A percentile compares a stretch with the other conserved stretches of the same genome.
Conservation (phyloP, 164 flowering plant species). For the Umbellularia californica region DNA sequence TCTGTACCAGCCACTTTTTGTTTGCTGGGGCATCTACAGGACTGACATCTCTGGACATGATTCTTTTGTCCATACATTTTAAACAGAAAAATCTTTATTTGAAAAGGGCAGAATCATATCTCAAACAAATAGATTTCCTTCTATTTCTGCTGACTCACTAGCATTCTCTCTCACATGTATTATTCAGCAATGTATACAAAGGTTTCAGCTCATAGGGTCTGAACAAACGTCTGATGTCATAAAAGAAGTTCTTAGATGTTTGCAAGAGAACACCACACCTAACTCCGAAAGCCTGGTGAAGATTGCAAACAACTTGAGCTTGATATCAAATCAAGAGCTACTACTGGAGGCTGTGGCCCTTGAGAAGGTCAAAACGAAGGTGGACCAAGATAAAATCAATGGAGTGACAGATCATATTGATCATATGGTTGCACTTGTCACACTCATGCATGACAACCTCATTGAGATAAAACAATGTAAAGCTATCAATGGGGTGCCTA, state of each 20-base stretch:
- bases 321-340: constrained; percentile 73
- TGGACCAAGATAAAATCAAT: constrained; percentile 60
- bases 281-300: constrained; percentile 49
- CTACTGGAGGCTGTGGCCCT: constrained; percentile 88
- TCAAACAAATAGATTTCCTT: constrained; percentile 1
- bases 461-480: constrained; percentile 53
- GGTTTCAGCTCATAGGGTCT: constrained; percentile 18
- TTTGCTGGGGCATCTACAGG: neutral
- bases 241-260: constrained; percentile 47
- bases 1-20: neutral
- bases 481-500: constrained; percentile 50
- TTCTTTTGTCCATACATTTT: neutral
- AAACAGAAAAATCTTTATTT: neutral
- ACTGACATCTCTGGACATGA: neutral
- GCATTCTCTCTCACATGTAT: neutral
- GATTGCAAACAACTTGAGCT: constrained; percentile 51
- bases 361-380: constrained; percentile 72
- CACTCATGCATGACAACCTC: constrained; percentile 62
- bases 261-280: constrained; percentile 42
- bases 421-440: constrained; percentile 54
- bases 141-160: constrained; percentile 2
- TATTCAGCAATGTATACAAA: constrained; percentile 32
- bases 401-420: constrained; percentile 60
- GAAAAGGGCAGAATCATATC: neutral
- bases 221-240: constrained; percentile 25